Evolutionary conservation across 2,329 filamentous ascomycete genomes (phyloP).

Genomic region (Cladosporium sp.): DNA sequence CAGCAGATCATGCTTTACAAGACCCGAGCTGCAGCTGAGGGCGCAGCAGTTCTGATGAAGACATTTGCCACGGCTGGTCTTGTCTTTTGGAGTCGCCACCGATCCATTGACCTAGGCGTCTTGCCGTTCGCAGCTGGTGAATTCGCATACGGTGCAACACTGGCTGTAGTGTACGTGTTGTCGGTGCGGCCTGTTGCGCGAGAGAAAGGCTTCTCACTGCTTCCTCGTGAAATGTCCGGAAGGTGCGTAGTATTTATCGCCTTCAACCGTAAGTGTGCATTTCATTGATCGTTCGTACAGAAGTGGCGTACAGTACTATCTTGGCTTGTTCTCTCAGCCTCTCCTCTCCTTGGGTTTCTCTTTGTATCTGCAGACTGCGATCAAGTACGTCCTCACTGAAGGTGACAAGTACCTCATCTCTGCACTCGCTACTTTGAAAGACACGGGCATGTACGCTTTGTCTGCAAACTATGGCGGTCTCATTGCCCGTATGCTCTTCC

Average conservation of each 20-base stretch:
- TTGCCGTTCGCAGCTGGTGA: slow-evolving; percentile 90
- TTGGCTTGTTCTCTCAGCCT: slow-evolving; percentile 65
- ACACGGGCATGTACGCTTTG: slow-evolving; percentile 89
- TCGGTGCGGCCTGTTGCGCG: slow-evolving; percentile 60
- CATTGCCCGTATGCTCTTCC: slow-evolving; percentile 83
- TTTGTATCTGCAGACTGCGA: slow-evolving; percentile 80
- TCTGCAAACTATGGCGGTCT: slow-evolving; percentile 92
- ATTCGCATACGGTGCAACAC: slow-evolving; percentile 67
- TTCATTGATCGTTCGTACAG: slow-evolving; percentile 29
- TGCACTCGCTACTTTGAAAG: slow-evolving; percentile 69
- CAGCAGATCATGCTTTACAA: slow-evolving; percentile 80
- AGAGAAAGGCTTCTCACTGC: slow-evolving; percentile 66
- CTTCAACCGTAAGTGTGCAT: slow-evolving; percentile 24
- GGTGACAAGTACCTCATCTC: slow-evolving; percentile 89
- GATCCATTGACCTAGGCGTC: slow-evolving; percentile 63
- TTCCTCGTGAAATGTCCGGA: slow-evolving; percentile 48
- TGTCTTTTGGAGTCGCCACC: slow-evolving; percentile 63
- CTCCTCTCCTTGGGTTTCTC: slow-evolving; percentile 74
- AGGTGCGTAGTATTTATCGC: slow-evolving; percentile 40
- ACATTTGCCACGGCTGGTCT: slow-evolving; percentile 72
- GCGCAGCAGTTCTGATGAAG: slow-evolving; percentile 73
- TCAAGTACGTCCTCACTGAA: slow-evolving; percentile 93
- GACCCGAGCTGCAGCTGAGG: slow-evolving; percentile 78
- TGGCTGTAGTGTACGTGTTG: slow-evolving; percentile 70
- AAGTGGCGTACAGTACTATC: slow-evolving; percentile 48